Base-by-base conservation (phyloP, 768 basidiomycete species). In the Hysterangium stoloniferum region DNA sequence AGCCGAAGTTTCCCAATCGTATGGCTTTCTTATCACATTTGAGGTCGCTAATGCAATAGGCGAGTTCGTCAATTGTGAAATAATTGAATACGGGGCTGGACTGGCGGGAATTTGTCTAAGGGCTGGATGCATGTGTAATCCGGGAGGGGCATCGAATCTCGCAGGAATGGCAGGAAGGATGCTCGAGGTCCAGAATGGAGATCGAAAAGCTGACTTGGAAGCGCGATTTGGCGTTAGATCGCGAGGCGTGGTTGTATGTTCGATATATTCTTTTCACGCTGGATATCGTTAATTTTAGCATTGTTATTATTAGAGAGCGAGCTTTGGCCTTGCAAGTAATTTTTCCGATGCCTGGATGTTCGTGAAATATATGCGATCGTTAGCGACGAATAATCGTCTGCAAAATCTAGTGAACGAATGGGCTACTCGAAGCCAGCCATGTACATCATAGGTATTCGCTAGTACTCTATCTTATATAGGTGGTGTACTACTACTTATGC, bases 101-200 rank as follows among this genome's bases (percentile, higher is more conserved):
- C 68, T 64, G 44, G 71, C 77, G 55, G 75, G 72, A 44, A 80
- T 91, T 51, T 88, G 86, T 12, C 65, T 91, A 28, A 80, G 88
- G 37, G 86, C 87, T 2, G 88, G 88, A 0, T 91, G 88, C 63
- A 82, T 90, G 78, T 91, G 88, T 61, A 91, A 91, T 55, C 85
- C 88, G 12, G 88, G 88, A 8, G 88, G 80, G 15, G 84, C 86
- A 0, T 79, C 85, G 1, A 76, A 83, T 4, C 65, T 91, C 13
- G 72, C 88, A 6, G 81, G 80, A 0, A 74, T 88, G 24, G 67
- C 79, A 52, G 70, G 74, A n/a, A 72, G 80, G 50, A 88, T 88
- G 84, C 67, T 70, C 4, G 66, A 62, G 15, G 71, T 88, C 0
- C 77, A 72, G 54, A 66, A 72, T 0, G 82, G 82, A 4, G 72